Percentiles rank a stretch among this genome's conserved stretches.
Conservation (phyloP, 805 yeast species). For the Kodamaea nitidulidarum region DNA sequence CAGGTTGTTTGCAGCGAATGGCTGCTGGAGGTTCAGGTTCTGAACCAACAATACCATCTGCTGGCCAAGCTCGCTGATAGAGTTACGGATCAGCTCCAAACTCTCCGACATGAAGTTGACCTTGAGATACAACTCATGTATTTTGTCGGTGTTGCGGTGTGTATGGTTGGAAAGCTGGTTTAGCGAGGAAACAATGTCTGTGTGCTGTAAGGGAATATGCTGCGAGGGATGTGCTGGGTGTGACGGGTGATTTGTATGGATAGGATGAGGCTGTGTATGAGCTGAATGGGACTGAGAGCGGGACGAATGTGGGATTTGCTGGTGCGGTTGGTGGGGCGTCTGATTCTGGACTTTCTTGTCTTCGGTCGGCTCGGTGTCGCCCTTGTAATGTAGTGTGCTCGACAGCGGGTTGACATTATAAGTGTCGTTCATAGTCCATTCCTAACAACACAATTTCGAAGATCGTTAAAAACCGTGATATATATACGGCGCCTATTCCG, state of each 20-base stretch:
- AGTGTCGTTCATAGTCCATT: constrained; percentile 9
- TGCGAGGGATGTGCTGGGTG: background rate
- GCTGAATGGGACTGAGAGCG: background rate
- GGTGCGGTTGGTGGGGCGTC: constrained; percentile 5
- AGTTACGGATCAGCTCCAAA: constrained; percentile 12
- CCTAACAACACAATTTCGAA: background rate
- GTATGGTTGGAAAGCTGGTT: constrained; percentile 16
- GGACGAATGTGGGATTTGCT: constrained; percentile 2
- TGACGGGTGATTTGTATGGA: background rate
- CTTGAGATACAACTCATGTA: constrained; percentile 18
- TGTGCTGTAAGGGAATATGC: too few species aligned
- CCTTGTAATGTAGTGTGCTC: constrained; percentile 7
- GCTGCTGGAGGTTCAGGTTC: constrained; percentile 4
- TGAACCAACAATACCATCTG: constrained; percentile 10
- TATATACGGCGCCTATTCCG: constrained; percentile 2
- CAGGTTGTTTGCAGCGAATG: constrained; percentile 3
- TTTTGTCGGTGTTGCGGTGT: constrained; percentile 17
- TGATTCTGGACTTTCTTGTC: constrained; percentile 1
- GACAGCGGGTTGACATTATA: constrained; percentile 6
- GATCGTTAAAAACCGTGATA: background rate
- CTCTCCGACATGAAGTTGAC: constrained; percentile 13
- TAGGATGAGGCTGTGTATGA: background rate
- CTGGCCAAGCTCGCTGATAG: constrained; percentile 14
- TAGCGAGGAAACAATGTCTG: constrained; percentile 14
- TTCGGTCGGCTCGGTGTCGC: background rate